Base-by-base conservation (phyloP, 1,284 basidiomycete species). In the Blastosporella zonata region DNA sequence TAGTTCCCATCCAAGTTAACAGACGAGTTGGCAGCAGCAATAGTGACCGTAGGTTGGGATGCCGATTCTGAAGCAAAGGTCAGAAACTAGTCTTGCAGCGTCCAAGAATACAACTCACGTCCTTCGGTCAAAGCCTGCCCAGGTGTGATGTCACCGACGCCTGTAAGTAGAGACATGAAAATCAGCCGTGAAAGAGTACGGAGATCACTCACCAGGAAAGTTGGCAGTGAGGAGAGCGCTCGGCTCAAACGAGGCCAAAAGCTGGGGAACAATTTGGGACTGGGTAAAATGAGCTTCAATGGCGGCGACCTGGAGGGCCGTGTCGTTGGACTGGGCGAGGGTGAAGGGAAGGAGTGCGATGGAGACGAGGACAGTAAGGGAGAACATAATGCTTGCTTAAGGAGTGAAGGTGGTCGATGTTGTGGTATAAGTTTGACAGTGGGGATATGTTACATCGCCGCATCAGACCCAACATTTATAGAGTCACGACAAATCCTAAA, bases 201-300 rank as follows among this genome's bases (percentile, higher is more conserved):
- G 9, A 35, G 17, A 25, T 20, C 3, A 38, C 55, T 46, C 47
- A 67, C 71, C 73, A 44, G 71, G 59, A 63, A 77, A 90, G 48
- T 72, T 67, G 51, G 83, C 64, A 31, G 68, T 62, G 49, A 90
- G 68, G 38, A 80, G 47, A 21, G 79, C 82, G 36, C 63, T 64
- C 6, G 85, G 87, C 49, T 67, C 62, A 62, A 90, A 88, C 17
- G 70, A 67, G 9, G 73, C 33, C 41, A 89, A 57, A 39, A 84
- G 66, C 47, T 72, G 67, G 3, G 87, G 84, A 39, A 83, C 79
- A 51, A 89, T 68, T 42, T 68, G 71, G 6, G 84, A 72, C 55
- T 78, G 75, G 15, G 53, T 63, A 62, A 86, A 84, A 57, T 84
- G 78, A 17, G 83, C 84, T 57, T 81, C 64, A 46, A 84, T 78